Evolutionary conservation across 1,284 basidiomycete genomes (phyloP), one percentile per base, ranked within the genome.

Genomic region (Ceratobasidium sp.): DNA sequence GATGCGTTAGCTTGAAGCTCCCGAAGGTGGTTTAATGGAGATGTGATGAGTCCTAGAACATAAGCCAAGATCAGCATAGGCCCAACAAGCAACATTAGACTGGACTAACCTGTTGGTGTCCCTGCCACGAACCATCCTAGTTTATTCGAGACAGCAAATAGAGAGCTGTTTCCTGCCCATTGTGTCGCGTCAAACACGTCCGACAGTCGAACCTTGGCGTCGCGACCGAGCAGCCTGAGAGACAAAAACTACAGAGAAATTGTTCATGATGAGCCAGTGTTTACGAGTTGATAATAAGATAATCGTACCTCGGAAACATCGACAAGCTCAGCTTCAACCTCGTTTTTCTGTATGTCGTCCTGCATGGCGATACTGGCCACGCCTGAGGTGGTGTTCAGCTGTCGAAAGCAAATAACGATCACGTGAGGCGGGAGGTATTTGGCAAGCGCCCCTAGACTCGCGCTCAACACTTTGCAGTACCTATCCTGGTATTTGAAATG

Each of bases 91-190:
- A 2, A 57, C 9, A 28, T 14, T 21, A 52, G 18, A 11, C n/a
- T n/a, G n/a, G 43, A 49, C 75, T 30, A 44, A 76, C 75, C 66
- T 26, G 72, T 41, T 23, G 73, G 71, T 14, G 46, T 38, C 23
- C 71, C 74, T 28, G 74, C 74, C 11, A 63, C 75, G 58, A 75
- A 74, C 46, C 74, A 75, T 13, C 74, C 75, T n/a, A 59, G 21
- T 46, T 62, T 75, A 41, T 76, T 76, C 21, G 74, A 75, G 30
- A 76, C 52, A 0, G 75, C 63, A 26, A 76, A 75, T 18, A 76
- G 41, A 9, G 55, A 70, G 26, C 63, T 49, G 23, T 67, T 54
- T 57, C 75, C 75, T 30, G 74, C 47, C 75, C 75, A 76, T 57
- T 58, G 61, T 44, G 64, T 50, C 35, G 71, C 47, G 59, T 72